These are phyloP conservation scores for Priceomyces melissophilus DNA, from an alignment of 805 yeast genomes.

Conservation along the genomic window DNA sequence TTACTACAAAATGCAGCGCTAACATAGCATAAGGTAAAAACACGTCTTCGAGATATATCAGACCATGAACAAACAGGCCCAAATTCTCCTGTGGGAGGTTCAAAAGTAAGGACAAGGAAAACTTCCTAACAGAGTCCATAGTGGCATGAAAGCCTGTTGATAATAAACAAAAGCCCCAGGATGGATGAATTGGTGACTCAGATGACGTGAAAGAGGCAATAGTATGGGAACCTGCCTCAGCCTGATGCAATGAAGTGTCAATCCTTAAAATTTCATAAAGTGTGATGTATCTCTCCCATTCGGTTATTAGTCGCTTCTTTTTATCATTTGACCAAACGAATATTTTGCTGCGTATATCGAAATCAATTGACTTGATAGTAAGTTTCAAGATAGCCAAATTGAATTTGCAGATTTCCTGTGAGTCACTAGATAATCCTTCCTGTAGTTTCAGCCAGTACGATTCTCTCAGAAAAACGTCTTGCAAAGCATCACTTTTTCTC, in stretches of 20 bases:
- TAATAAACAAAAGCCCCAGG: slow-evolving; percentile 73
- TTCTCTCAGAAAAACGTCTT: slow-evolving; percentile 17
- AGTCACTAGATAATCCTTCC: slow-evolving; percentile 47
- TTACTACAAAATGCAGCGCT: slow-evolving; percentile 57
- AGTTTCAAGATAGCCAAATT: slow-evolving; percentile 61
- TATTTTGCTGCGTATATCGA: slow-evolving; percentile 29
- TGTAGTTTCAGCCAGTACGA: slow-evolving; percentile 60
- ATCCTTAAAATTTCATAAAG: slow-evolving; percentile 77
- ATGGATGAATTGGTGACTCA: slow-evolving; percentile 51
- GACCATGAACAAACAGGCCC: slow-evolving; percentile 28
- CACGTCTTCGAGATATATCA: slow-evolving; percentile 42
- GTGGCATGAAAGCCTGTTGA: slow-evolving; percentile 74
- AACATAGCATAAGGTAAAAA: slow-evolving; percentile 60
- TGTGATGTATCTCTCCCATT: slow-evolving; percentile 74
- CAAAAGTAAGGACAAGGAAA: slow-evolving; percentile 54
- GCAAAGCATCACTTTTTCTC: slow-evolving; percentile 18
- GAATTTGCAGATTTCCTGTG: slow-evolving; percentile 69
- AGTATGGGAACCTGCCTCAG: slow-evolving; percentile 70
- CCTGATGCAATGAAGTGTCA: slow-evolving; percentile 83
- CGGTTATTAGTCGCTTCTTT: slow-evolving; percentile 30
- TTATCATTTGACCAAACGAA: slow-evolving; percentile 44
- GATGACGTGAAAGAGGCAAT: slow-evolving; percentile 52
- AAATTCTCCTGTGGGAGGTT: slow-evolving; percentile 47
- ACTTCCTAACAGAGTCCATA: slow-evolving; percentile 72
- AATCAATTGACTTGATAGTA: slow-evolving; percentile 48